phyloP scores from a whole-genome alignment of 768 basidiomycete genomes.

The Rhodotorula paludigena region DNA sequence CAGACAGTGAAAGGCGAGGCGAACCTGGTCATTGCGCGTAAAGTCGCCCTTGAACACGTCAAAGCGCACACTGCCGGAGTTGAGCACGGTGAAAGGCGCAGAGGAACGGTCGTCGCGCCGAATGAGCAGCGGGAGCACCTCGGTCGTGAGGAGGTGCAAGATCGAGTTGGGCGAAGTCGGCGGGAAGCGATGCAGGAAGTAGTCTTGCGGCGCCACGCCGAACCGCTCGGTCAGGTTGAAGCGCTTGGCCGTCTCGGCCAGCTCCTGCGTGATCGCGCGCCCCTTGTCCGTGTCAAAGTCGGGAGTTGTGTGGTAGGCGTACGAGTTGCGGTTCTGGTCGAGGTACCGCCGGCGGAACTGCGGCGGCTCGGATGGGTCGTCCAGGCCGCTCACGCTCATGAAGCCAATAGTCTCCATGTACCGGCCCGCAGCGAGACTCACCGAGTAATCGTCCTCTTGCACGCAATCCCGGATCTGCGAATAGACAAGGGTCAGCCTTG shows the following conservation, averaged over 20 bases:
- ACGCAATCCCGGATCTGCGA: constrained; percentile 71
- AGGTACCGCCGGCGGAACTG: constrained; percentile 67
- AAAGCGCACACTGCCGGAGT: constrained; percentile 48
- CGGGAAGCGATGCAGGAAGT: constrained; percentile 59
- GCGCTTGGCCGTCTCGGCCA: constrained; percentile 54
- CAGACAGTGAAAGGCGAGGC: constrained; percentile 45
- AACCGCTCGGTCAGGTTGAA: constrained; percentile 64
- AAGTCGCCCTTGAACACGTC: constrained; percentile 46
- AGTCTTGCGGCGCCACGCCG: constrained; percentile 67
- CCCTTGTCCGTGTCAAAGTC: constrained; percentile 64
- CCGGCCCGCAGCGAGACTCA: constrained; percentile 73
- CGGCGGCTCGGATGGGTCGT: constrained; percentile 46
- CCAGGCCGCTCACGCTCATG: constrained; percentile 60
- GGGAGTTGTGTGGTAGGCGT: constrained; percentile 61
- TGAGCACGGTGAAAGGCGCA: constrained; percentile 41
- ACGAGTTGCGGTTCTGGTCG: constrained; percentile 69
- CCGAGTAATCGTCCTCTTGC: constrained; percentile 67
- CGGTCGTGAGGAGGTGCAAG: constrained; percentile 44
- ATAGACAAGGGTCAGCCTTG: no score
- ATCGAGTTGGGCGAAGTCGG: constrained; percentile 42
- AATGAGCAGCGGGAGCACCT: constrained; percentile 58
- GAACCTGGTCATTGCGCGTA: constrained; percentile 47
- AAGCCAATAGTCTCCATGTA: constrained; percentile 92
- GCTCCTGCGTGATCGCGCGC: constrained; percentile 55
- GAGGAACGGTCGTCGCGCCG: constrained; percentile 48